Evolutionary conservation across 2,329 filamentous ascomycete genomes (phyloP), one percentile per base, ranked within the genome.

Genomic region (Pezicula rhizophila): DNA sequence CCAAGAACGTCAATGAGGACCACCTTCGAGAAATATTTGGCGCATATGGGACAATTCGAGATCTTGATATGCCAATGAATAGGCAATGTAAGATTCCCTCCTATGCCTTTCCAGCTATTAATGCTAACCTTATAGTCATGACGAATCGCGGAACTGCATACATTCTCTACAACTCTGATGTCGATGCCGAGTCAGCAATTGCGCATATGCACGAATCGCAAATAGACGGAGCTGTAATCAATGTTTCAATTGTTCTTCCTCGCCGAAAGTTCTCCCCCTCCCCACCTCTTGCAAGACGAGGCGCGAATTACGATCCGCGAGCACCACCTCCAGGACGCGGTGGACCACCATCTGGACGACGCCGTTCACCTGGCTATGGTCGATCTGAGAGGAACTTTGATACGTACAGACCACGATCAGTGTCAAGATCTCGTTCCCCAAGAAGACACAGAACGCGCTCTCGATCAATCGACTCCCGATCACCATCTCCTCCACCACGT

Each of bases 161-260:
- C 66, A 90, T 97, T 54, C 76, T 96, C 38, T 99, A 86, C 68
- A 74, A 82, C 47, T 77, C 85, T 56, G 80, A 90, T 55, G 75
- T 79, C 44, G 86, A 92, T 55, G 92, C 93, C 20, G 89, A 96
- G 68, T 76, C 82, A 12, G 93, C 93, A 25, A 95, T 96, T 59
- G 82, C 91, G 15, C 88, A 95, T 65, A 97, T 99, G 93, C 93
- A 99, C 68, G 93, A 99, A 70, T 89, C 88, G n/a, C 88, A 95
- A 63, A 60, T 66, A 33, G 64, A 66, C 45, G 64, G 64, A 26
- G 57, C 62, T 4, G 46, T 61, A 5, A 65, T 66, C 48, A 66
- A 62, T 46, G 64, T 66, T 14, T 66, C 64, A 25, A 65, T 65
- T 33, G 64, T 66, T 26, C 56, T 66, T 33, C 62, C 64, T 5